These are phyloP conservation scores for Penicillium concentricum DNA, from an alignment of 2,329 filamentous ascomycete species.

Conservation along the genomic window DNA sequence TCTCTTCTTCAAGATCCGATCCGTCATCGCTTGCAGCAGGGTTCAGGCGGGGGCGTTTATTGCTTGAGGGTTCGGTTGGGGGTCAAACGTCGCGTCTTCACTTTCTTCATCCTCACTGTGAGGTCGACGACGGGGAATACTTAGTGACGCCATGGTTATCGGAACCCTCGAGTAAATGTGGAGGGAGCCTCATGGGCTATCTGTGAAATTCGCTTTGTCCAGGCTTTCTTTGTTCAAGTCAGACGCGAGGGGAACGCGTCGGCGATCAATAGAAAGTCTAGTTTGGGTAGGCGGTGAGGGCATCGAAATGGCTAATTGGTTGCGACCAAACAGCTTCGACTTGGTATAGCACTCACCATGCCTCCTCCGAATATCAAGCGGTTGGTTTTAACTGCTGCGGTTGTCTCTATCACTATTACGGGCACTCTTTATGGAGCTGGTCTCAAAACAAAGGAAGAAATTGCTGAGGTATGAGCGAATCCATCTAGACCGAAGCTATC, in stretches of 20 bases:
- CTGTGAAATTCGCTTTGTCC: constrained; percentile 1
- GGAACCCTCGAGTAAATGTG: background rate
- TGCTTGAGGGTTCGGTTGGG: constrained; percentile 27
- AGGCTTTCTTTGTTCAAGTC: constrained; percentile 6
- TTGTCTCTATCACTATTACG: constrained; percentile 57
- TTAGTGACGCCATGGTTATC: constrained; percentile 29
- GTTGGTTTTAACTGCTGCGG: constrained; percentile 54
- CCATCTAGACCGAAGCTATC: background rate
- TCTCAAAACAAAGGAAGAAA: constrained; percentile 55
- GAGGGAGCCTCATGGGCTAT: constrained; percentile 4
- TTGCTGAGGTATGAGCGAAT: constrained; percentile 47
- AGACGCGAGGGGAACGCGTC: constrained; percentile 28
- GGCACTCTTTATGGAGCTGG: constrained; percentile 61
- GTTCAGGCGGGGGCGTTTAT: constrained; percentile 35
- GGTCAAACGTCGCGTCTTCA: constrained; percentile 21
- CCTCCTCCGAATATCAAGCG: constrained; percentile 45
- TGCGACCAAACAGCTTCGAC: constrained; percentile 1
- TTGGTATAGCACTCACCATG: constrained; percentile 21
- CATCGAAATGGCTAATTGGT: constrained; percentile 10
- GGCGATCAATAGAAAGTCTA: constrained; percentile 20
- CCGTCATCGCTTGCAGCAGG: constrained; percentile 22
- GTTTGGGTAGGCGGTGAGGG: constrained; percentile 26
- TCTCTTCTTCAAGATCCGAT: constrained; percentile 4
- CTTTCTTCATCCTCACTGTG: constrained; percentile 29
- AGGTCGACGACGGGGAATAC: constrained; percentile 31